A percentile compares a stretch with the other conserved stretches of the same genome.
Conservation (phyloP, 345 rosid genomes). For the Dipteronia sinensis region DNA sequence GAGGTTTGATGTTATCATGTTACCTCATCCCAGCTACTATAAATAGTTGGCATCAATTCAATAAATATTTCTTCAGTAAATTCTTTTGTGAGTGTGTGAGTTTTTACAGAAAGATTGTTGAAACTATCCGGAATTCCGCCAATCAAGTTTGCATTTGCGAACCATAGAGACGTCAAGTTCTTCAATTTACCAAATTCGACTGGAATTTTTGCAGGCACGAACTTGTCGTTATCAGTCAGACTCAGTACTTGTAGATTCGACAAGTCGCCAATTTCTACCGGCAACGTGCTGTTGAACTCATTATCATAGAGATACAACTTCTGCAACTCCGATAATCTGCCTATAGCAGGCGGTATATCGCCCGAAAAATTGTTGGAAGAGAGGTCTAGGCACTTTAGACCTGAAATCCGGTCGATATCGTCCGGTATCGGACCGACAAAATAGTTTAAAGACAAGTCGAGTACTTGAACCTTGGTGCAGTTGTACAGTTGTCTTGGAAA, state of each 20-base stretch:
- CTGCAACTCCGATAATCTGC: slow-evolving; percentile 45
- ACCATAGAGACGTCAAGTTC: slow-evolving; percentile 53
- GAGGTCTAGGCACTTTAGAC: slow-evolving; percentile 49
- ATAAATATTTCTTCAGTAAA: no score
- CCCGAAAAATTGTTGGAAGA: slow-evolving; percentile 65
- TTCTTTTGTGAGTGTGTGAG: no score
- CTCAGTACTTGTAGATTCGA: slow-evolving; percentile 49
- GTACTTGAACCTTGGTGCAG: slow-evolving; percentile 53
- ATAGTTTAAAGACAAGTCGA: slow-evolving; percentile 66
- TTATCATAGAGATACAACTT: slow-evolving; percentile 37
- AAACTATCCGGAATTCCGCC: slow-evolving; percentile 59
- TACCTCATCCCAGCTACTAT: no score
- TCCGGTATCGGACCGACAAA: slow-evolving; percentile 67
- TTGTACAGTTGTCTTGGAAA: slow-evolving; percentile 64
- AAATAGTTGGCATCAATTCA: no score
- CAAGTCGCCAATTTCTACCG: slow-evolving; percentile 71
- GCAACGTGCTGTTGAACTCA: slow-evolving; percentile 69
- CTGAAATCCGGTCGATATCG: slow-evolving; percentile 51
- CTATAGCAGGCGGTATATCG: slow-evolving; percentile 56
- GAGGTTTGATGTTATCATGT: no score
- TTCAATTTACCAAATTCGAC: slow-evolving; percentile 52
- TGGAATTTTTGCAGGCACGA: slow-evolving; percentile 62
- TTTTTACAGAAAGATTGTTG: slow-evolving; percentile 41
- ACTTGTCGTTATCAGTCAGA: slow-evolving; percentile 44
- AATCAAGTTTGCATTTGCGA: slow-evolving; percentile 50